Percentiles rank a stretch among this genome's conserved stretches.
phyloP scores from a whole-genome alignment of 495 filamentous ascomycete species.

The Neurospora pannonica region DNA sequence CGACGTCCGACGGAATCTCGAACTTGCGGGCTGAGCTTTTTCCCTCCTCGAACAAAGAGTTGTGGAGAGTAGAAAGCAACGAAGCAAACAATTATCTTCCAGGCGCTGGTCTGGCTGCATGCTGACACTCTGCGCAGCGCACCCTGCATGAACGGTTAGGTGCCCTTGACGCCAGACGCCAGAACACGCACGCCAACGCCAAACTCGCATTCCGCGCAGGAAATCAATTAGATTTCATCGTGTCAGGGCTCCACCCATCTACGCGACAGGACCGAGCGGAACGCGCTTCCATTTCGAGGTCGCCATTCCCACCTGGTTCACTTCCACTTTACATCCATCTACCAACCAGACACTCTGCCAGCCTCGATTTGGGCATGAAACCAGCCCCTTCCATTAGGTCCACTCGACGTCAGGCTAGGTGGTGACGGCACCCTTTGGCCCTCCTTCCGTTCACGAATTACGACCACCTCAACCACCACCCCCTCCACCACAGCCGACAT shows the following conservation, averaged over 20 bases:
- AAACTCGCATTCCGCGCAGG: neutral
- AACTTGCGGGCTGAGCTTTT: neutral
- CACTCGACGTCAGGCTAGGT: constrained; percentile 5
- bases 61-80: neutral
- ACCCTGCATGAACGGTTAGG: neutral
- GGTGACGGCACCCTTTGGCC: constrained; percentile 6
- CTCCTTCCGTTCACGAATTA: neutral
- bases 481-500: neutral
- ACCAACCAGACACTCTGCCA: neutral
- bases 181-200: neutral
- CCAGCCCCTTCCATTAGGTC: constrained; percentile 24
- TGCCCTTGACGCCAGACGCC: neutral
- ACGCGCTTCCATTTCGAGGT: neutral
- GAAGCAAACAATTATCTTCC: neutral
- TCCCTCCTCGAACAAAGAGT: neutral
- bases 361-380: constrained; percentile 22
- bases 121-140: neutral
- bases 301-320: neutral
- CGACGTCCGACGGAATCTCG: neutral
- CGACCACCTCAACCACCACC: constrained; percentile 1
- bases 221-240: neutral
- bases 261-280: neutral
- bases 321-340: neutral
- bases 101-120: neutral
- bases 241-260: neutral